Evolutionary conservation across 1,139 yeast species (phyloP).

Genomic region (Yamadazyma epiphylla): DNA sequence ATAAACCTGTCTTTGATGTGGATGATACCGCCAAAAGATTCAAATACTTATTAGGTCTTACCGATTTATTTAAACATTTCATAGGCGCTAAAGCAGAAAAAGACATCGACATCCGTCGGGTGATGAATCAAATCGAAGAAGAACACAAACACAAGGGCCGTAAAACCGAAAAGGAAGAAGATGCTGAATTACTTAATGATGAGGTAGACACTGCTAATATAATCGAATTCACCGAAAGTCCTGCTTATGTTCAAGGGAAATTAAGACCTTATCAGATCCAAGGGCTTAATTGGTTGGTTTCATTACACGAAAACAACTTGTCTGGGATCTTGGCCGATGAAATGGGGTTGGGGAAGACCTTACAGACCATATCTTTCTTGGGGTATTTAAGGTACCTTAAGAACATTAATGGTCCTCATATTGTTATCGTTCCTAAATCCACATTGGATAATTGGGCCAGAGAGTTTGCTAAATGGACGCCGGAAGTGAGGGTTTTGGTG

Average conservation of each 20-base stretch:
- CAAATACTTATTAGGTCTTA: constrained; percentile 60
- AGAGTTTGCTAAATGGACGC: constrained; percentile 77
- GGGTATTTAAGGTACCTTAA: constrained; percentile 66
- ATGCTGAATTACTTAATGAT: constrained; percentile 58
- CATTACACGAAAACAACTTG: constrained; percentile 76
- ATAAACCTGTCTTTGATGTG: constrained; percentile 46
- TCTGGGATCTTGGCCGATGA: constrained; percentile 96
- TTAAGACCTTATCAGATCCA: constrained; percentile 84
- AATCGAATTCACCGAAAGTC: constrained; percentile 63
- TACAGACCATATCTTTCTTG: constrained; percentile 84
- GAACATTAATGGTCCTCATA: constrained; percentile 65
- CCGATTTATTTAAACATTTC: constrained; percentile 67
- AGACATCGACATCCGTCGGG: constrained; percentile 53
- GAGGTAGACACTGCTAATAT: constrained; percentile 42
- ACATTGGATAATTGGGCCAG: constrained; percentile 79
- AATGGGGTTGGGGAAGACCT: constrained; percentile 96
- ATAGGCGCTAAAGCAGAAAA: constrained; percentile 62
- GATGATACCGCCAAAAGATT: constrained; percentile 59
- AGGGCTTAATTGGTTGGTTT: constrained; percentile 89
- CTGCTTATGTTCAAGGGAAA: constrained; percentile 59
- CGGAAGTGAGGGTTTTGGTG: constrained; percentile 64
- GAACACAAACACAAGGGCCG: constrained; percentile 36
- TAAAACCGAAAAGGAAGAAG: constrained; percentile 68
- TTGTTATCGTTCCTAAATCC: constrained; percentile 74
- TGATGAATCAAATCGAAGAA: constrained; percentile 36